phyloP scores from a whole-genome alignment of 2,329 filamentous ascomycete genomes.

The Hypoxylon sp. region DNA sequence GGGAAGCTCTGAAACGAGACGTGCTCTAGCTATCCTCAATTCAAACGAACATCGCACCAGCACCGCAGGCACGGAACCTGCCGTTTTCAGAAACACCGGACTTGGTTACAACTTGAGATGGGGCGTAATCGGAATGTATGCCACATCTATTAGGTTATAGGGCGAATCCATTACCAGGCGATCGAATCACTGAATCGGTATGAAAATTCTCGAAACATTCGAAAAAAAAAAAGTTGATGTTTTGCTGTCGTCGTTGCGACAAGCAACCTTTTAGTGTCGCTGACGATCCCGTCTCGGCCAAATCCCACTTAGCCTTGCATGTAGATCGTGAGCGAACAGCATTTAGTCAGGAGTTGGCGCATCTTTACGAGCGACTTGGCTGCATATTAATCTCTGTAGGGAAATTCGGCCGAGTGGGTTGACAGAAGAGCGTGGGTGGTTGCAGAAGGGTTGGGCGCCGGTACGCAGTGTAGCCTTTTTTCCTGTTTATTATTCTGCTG shows the following conservation, averaged over 20 bases:
- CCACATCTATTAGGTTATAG: background rate
- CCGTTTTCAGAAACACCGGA: conserved; percentile 38
- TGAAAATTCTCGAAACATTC: conserved; percentile 3
- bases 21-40: conserved; percentile 28
- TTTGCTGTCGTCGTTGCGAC: background rate
- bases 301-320: conserved; percentile 35
- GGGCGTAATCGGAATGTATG: background rate
- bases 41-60: conserved; percentile 36
- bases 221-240: background rate
- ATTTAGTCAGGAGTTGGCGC: conserved; percentile 35
- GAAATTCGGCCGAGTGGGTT: conserved; percentile 21
- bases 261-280: background rate
- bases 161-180: background rate
- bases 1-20: conserved; percentile 34
- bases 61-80: conserved; percentile 15
- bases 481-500: conserved; percentile 21
- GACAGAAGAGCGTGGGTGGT: conserved; percentile 17
- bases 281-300: conserved; percentile 37
- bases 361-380: conserved; percentile 6
- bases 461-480: conserved; percentile 31
- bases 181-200: conserved; percentile 3
- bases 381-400: conserved; percentile 8
- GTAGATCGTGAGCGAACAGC: conserved; percentile 17
- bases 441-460: conserved; percentile 26
- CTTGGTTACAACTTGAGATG: conserved; percentile 10